Base-by-base conservation (phyloP, 768 basidiomycete genomes). In the Paxillus involutus region DNA sequence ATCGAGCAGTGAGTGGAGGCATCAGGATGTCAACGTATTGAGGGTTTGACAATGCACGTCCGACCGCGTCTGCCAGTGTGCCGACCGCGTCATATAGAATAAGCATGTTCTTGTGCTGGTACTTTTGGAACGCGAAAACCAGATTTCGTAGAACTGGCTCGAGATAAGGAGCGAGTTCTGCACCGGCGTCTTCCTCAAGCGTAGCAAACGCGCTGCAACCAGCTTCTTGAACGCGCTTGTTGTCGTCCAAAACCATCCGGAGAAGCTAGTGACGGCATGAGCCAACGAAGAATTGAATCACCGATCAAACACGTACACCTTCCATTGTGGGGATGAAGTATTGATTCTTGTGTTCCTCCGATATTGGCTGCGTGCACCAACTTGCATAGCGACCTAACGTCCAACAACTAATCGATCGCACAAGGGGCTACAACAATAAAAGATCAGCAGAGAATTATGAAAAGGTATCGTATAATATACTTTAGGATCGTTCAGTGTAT, bases 61-160 rank as follows among this genome's bases (percentile, higher is more conserved):
- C 95, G 42, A 99, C 97, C 4, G 95, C 94, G 66, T 99, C 97
- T 7, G 97, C 97, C 36, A 99, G 78, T 1, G 97, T 99, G 7
- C 97, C 97, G 44, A 99, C 89, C n/a, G 97, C 97, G 64, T 99
- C 97, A 66, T 98, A 98, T 32, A 99, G 75, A 56, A 98, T 99
- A 60, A 99, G 82, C 82, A 98, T 88, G 69, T 99, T 99, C 81
- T 98, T 98, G 73, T 97, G 95, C 68, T 99, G 97, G 72, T 99
- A 99, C 74, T 97, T 98, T 53, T 91, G 84, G 72, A 98, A 99
- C 1, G 97, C 97, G 59, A 92, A 85, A 36, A 98, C 95, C 49
- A 99, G 79, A 71, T 98, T 98, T 50, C 90, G 86, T 53, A 99
- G 77, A 49, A 99, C 91, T 4, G 95, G 95, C 63, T 96, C 94